These are phyloP conservation scores for Salix purpurea DNA, from an alignment of 345 rosid genomes.

Conservation along the genomic window DNA sequence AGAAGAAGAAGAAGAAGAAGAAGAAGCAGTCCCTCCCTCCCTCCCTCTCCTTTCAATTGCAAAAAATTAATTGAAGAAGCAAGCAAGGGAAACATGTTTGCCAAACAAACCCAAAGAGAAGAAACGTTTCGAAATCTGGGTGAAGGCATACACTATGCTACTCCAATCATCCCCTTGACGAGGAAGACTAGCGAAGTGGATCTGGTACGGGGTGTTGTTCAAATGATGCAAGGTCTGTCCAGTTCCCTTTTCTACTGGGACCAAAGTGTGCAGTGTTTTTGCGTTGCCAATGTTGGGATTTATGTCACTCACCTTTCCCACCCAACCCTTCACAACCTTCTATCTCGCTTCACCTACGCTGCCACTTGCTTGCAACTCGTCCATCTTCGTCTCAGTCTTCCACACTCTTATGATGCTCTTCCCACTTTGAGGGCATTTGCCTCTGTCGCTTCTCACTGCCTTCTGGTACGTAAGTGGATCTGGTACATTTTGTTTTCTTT, in stretches of 20 bases:
- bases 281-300: constrained; percentile 40
- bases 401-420: too few relatives aligned
- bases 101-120: neutral
- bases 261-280: constrained; percentile 33
- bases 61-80: too few relatives aligned
- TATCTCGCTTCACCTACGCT: constrained; percentile 55
- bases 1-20: too few relatives aligned
- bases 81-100: constrained; percentile 6
- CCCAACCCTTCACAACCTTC: constrained; percentile 51
- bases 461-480: constrained; percentile 36
- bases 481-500: neutral
- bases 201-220: constrained; percentile 55
- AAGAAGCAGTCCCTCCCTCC: too few relatives aligned
- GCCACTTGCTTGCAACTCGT: constrained; percentile 81
- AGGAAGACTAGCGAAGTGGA: constrained; percentile 20
- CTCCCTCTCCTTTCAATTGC: too few relatives aligned
- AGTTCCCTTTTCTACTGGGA: constrained; percentile 66
- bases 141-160: constrained; percentile 26
- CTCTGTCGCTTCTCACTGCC: constrained; percentile 62
- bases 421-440: constrained; percentile 81
- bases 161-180: constrained; percentile 15
- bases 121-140: constrained; percentile 8
- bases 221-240: constrained; percentile 78
- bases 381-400: constrained; percentile 30
- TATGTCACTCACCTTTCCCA: constrained; percentile 68